phyloP scores from a whole-genome alignment of 257 asterid genomes.

The Ehretia macrophylla region DNA sequence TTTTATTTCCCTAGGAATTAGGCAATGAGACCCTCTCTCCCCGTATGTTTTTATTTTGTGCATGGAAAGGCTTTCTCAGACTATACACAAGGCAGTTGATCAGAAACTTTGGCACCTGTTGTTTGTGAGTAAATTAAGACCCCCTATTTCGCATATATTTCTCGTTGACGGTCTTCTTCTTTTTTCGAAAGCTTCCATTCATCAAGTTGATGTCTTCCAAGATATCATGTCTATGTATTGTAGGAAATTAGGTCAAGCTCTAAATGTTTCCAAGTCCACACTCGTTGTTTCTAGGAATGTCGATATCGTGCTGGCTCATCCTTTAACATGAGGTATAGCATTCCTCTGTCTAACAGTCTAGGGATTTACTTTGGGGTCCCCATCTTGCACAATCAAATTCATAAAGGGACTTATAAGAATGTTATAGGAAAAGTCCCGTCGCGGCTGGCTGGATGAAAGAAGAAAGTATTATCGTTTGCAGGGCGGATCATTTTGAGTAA shows the following conservation, averaged over 20 bases:
- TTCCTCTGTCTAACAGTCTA: too few relatives aligned
- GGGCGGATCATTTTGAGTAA: background rate
- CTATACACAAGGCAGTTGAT: too few relatives aligned
- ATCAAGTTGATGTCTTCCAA: background rate
- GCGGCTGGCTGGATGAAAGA: background rate
- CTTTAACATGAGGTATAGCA: background rate
- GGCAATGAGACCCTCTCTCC: background rate
- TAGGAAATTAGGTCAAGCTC: background rate
- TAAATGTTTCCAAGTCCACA: too few relatives aligned
- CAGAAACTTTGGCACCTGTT: too few relatives aligned
- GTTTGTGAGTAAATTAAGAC: background rate
- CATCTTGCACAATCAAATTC: too few relatives aligned
- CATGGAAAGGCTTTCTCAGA: background rate
- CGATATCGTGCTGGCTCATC: too few relatives aligned
- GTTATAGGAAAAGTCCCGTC: too few relatives aligned
- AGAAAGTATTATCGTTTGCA: background rate
- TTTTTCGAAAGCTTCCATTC: background rate
- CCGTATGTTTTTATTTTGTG: background rate
- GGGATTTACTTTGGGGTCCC: background rate
- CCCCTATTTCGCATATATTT: background rate
- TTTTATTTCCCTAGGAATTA: background rate
- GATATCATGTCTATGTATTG: background rate
- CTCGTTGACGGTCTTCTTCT: background rate
- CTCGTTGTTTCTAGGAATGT: background rate
- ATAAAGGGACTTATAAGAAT: background rate